phyloP scores from a whole-genome alignment of 2,329 filamentous ascomycete genomes.

The Geosmithia putterillii region DNA sequence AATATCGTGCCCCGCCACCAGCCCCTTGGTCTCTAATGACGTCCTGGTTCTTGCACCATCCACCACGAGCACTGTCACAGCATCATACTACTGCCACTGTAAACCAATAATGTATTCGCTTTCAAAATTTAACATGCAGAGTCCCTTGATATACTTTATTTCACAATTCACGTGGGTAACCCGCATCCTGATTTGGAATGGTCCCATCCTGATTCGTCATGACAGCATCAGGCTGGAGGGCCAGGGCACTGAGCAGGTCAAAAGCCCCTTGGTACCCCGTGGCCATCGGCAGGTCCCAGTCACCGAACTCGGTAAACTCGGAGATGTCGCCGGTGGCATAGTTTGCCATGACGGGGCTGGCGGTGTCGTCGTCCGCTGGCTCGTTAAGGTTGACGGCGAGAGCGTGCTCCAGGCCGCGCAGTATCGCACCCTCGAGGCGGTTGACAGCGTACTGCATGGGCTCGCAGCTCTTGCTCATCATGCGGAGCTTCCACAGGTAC shows the following conservation, averaged over 20 bases:
- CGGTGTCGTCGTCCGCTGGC: constrained; percentile 15
- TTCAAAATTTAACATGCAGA: no score
- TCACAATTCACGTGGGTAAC: background rate
- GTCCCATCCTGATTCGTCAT: background rate
- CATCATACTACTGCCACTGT: no score
- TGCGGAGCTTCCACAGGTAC: constrained; percentile 19
- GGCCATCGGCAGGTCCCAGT: constrained; percentile 16
- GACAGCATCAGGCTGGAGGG: constrained; percentile 8
- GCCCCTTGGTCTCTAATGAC: no score
- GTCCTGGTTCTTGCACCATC: no score
- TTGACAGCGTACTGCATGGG: constrained; percentile 23
- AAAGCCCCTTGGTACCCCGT: constrained; percentile 11
- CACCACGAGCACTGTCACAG: no score
- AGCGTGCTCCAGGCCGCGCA: constrained; percentile 22
- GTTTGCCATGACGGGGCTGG: constrained; percentile 14
- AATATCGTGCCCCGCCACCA: background rate
- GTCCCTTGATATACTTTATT: background rate
- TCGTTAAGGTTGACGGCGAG: constrained; percentile 20
- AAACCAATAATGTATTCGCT: no score
- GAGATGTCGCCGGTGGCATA: constrained; percentile 13
- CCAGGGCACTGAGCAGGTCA: constrained; percentile 14
- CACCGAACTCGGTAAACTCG: constrained; percentile 19
- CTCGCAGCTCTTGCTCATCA: constrained; percentile 21
- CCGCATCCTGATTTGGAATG: background rate
- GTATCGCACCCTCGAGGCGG: constrained; percentile 21